These are phyloP conservation scores for Rosa hybrid DNA, from an alignment of 331 rosid species.

Conservation along the genomic window DNA sequence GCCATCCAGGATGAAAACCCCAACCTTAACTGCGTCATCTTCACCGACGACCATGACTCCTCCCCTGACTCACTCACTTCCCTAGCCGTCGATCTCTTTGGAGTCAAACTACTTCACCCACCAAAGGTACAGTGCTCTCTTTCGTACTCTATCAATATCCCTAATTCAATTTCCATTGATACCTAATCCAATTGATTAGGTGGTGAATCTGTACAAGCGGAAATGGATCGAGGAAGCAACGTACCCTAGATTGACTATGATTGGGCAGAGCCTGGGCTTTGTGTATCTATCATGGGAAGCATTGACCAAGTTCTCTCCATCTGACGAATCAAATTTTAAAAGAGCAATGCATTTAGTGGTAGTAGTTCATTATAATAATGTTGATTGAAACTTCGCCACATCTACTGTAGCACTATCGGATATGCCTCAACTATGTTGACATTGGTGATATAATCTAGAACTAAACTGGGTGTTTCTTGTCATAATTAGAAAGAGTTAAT, in stretches of 20 bases:
- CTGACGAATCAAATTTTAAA: no score
- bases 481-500: no score
- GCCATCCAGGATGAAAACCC: conserved; percentile 69
- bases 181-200: conserved; percentile 44
- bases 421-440: no score
- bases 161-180: neutral
- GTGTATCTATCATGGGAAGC: conserved; percentile 90
- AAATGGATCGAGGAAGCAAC: conserved; percentile 87
- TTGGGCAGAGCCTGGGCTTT: conserved; percentile 90
- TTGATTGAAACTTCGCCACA: no score
- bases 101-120: conserved; percentile 58
- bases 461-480: no score
- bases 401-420: no score
- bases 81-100: conserved; percentile 76
- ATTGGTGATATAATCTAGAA: no score
- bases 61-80: conserved; percentile 59
- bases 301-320: conserved; percentile 75
- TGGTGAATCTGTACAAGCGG: conserved; percentile 77
- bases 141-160: neutral
- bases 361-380: no score
- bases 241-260: conserved; percentile 87
- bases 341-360: no score
- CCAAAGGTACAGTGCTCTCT: conserved; percentile 50
- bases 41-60: conserved; percentile 89
- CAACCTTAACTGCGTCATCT: conserved; percentile 55